Percentiles rank a stretch among this genome's conserved stretches.
Evolutionary conservation across 768 basidiomycete genomes (phyloP).

Genomic region (Pluteus cervinus): DNA sequence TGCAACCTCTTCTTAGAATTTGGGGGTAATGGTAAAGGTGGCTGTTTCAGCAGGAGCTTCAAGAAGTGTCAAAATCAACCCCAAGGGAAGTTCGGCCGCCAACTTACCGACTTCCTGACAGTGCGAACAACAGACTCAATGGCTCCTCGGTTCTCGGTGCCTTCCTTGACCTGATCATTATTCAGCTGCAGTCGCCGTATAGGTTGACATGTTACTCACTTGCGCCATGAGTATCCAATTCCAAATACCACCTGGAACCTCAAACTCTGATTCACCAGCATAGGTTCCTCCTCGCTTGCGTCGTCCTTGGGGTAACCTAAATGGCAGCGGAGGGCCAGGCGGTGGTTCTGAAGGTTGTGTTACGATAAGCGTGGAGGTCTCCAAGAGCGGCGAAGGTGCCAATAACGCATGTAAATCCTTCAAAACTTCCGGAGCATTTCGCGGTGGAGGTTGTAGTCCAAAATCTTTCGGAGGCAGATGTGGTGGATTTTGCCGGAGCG

Average conservation of each 20-base stretch:
- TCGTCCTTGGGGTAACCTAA: conserved; percentile 49
- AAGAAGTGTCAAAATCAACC: conserved; percentile 4
- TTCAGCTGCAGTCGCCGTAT: conserved; percentile 4
- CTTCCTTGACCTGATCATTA: conserved; percentile 65
- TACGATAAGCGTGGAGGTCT: conserved; percentile 51
- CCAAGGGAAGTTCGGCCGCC: neutral
- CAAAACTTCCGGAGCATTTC: conserved; percentile 44
- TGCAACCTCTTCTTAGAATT: conserved; percentile 55
- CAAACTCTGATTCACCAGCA: conserved; percentile 52
- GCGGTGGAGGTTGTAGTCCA: conserved; percentile 37
- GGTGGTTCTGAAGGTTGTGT: conserved; percentile 41
- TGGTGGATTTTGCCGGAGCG: conserved; percentile 15
- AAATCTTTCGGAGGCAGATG: conserved; percentile 17
- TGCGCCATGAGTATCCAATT: conserved; percentile 72
- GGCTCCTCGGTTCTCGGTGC: conserved; percentile 72
- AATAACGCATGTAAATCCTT: conserved; percentile 54
- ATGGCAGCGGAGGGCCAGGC: conserved; percentile 57
- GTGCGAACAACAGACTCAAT: conserved; percentile 70
- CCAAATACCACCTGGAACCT: conserved; percentile 60
- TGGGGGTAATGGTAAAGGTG: conserved; percentile 55
- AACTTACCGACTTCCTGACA: conserved; percentile 64
- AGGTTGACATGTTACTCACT: conserved; percentile 27
- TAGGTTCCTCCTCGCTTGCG: conserved; percentile 64
- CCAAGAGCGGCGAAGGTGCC: conserved; percentile 60
- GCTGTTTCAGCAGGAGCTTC: conserved; percentile 53